phyloP scores from a whole-genome alignment of 2,329 filamentous ascomycete genomes.

The Talaromyces verruculosus region DNA sequence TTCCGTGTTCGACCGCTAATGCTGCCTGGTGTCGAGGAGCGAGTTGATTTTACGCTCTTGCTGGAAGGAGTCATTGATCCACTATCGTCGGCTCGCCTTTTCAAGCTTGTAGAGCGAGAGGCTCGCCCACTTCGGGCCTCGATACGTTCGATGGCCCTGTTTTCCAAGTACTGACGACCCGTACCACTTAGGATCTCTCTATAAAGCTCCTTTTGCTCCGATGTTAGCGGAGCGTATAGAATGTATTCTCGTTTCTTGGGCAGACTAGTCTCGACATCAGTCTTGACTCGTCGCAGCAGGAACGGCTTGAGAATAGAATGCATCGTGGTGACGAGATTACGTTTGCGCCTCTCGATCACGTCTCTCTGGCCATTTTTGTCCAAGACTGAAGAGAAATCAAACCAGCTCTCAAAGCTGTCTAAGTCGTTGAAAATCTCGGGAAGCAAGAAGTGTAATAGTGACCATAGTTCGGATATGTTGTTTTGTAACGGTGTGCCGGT shows the following conservation, averaged over 20 bases:
- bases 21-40: slow-evolving; percentile 69
- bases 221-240: slow-evolving; percentile 86
- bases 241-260: slow-evolving; percentile 97
- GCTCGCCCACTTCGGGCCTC: slow-evolving; percentile 34
- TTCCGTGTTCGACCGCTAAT: slow-evolving; percentile 54
- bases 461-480: slow-evolving; percentile 93
- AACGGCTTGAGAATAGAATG: slow-evolving; percentile 92
- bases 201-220: slow-evolving; percentile 88
- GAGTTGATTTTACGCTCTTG: slow-evolving; percentile 75
- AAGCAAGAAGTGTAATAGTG: slow-evolving; percentile 85
- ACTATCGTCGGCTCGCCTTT: slow-evolving; percentile 55
- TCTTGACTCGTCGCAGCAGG: slow-evolving; percentile 82
- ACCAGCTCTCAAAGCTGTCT: slow-evolving; percentile 92
- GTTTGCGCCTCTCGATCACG: slow-evolving; percentile 74
- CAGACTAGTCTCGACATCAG: slow-evolving; percentile 86
- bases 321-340: slow-evolving; percentile 79
- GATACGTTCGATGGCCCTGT: slow-evolving; percentile 52
- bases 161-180: slow-evolving; percentile 50
- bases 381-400: slow-evolving; percentile 90
- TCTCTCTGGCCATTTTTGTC: slow-evolving; percentile 77
- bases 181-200: slow-evolving; percentile 82
- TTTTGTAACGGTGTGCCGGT: slow-evolving; percentile 95
- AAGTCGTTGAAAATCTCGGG: slow-evolving; percentile 91
- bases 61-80: slow-evolving; percentile 50
- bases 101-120: slow-evolving; percentile 50